phyloP scores from a whole-genome alignment of 768 basidiomycete genomes.

The Pleurotus sapidus region DNA sequence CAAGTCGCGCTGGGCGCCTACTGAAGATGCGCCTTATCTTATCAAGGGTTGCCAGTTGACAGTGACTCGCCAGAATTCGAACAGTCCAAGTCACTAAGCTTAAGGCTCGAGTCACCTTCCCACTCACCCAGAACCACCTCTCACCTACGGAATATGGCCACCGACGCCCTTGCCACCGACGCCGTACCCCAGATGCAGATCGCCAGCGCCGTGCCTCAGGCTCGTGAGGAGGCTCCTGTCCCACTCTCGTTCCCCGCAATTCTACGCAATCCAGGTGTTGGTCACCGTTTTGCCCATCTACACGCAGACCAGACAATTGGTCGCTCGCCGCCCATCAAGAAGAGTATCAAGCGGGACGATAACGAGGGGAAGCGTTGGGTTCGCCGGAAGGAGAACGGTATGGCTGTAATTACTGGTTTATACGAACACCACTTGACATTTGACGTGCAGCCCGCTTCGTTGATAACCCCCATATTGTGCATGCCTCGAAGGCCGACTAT shows the following conservation, averaged over 20 bases:
- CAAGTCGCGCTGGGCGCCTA: no score
- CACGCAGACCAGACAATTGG: conserved; percentile 16
- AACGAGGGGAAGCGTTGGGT: conserved; percentile 80
- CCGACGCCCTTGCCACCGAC: no score
- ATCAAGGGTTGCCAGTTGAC: no score
- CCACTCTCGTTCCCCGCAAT: conserved; percentile 74
- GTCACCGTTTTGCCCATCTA: conserved; percentile 53
- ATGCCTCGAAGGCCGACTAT: conserved; percentile 60
- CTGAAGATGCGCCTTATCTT: no score
- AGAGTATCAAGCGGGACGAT: conserved; percentile 44
- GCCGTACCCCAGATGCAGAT: neutral
- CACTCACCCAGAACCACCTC: no score
- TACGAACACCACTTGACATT: neutral
- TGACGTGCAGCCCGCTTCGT: conserved; percentile 56
- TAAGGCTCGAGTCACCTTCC: no score
- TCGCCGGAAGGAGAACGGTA: conserved; percentile 76
- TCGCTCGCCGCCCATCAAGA: conserved; percentile 27
- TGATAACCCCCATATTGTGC: conserved; percentile 69
- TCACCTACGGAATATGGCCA: no score
- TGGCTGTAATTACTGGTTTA: conserved; percentile 13
- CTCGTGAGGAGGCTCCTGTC: conserved; percentile 23
- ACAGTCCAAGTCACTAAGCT: no score
- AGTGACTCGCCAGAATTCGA: no score
- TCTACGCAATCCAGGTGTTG: conserved; percentile 55
- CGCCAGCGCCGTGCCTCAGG: neutral